Base-by-base conservation (phyloP, 768 basidiomycete genomes). In the Lactarius trivialis region DNA sequence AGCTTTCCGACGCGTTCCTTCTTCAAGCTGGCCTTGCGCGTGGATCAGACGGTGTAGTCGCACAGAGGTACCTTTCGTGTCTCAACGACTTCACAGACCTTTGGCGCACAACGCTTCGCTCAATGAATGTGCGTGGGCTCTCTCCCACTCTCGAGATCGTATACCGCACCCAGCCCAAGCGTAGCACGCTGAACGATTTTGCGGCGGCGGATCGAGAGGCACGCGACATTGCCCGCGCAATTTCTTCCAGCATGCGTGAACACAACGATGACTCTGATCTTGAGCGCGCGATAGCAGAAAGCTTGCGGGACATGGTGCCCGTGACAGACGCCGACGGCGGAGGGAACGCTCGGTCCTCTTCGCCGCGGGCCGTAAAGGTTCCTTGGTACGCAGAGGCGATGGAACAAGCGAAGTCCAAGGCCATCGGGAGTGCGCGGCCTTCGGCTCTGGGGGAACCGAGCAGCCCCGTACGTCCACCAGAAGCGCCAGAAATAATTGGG, bases 401-500 rank as follows among this genome's bases (percentile, higher is more conserved):
- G 14, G 53, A 58, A 37, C 55, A n/a, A 9, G 28, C 66, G 52
- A 41, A 59, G n/a, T 33, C 55, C 21, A 61, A 53, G 21, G 50
- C 33, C 14, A 33, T 60, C n/a, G 43, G 54, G 48, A 48, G 2
- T 5, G 17, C 17, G 8, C 39, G 8, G 14, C 51, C 41, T 15
- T 43, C 14, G 14, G 30, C 30, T 24, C 41, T 9, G 7, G 43
- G 30, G n/a, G 64, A 33, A 34, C 41, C 3, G 9, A 28, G 36
- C 9, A 50, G 21, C 24, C 4, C 36, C 24, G 21, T 19, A 4
- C 28, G 32, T 21, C 36, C 1, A 33, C 30, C 26, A 24, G 43
- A 49, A 19, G 14, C 32, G 32, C 71, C 73, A 55, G 73, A 74
- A 19, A 81, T 91, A 39, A 83, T 96, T 28, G 93, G 92, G 15